These are phyloP conservation scores for Cladophialophora chaetospira DNA, from an alignment of 2,329 filamentous ascomycete genomes.

Conservation along the genomic window DNA sequence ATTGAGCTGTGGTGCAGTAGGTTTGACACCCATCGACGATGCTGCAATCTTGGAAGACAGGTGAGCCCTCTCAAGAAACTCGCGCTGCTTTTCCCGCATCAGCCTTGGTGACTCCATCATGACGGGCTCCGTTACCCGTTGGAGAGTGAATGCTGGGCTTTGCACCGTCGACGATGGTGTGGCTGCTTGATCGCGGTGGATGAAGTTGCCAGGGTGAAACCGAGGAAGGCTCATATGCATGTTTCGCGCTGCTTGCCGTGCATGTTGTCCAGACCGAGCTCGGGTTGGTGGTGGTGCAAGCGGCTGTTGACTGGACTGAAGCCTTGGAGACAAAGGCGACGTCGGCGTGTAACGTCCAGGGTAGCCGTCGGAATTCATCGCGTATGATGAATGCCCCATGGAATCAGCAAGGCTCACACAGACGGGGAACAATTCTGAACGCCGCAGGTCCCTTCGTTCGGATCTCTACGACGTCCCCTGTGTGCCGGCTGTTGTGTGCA, in stretches of 20 bases:
- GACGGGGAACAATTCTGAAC: constrained; percentile 2
- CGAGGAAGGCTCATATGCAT: constrained; percentile 48
- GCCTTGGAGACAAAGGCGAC: constrained; percentile 33
- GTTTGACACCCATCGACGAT: constrained; percentile 37
- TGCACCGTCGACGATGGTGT: constrained; percentile 37
- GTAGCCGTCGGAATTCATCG: constrained; percentile 24
- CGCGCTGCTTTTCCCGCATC: constrained; percentile 47
- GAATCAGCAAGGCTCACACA: background rate
- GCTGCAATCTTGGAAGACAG: constrained; percentile 37
- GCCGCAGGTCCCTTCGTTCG: constrained; percentile 8
- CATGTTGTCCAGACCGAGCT: constrained; percentile 36
- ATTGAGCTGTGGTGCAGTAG: constrained; percentile 48
- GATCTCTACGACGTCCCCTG: constrained; percentile 13
- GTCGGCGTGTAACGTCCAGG: constrained; percentile 32
- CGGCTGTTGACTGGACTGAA: constrained; percentile 23
- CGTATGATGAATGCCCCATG: constrained; percentile 15
- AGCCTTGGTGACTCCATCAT: constrained; percentile 37
- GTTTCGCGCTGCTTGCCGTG: constrained; percentile 40
- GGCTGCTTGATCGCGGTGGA: constrained; percentile 36
- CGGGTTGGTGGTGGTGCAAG: constrained; percentile 42
- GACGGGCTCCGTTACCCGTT: constrained; percentile 34
- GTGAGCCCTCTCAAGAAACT: constrained; percentile 43
- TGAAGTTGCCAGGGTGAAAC: constrained; percentile 50
- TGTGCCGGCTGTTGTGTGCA: constrained; percentile 14
- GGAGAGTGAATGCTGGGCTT: constrained; percentile 35